Conservation (phyloP, 495 filamentous ascomycete genomes). For the Thozetella sp. region DNA sequence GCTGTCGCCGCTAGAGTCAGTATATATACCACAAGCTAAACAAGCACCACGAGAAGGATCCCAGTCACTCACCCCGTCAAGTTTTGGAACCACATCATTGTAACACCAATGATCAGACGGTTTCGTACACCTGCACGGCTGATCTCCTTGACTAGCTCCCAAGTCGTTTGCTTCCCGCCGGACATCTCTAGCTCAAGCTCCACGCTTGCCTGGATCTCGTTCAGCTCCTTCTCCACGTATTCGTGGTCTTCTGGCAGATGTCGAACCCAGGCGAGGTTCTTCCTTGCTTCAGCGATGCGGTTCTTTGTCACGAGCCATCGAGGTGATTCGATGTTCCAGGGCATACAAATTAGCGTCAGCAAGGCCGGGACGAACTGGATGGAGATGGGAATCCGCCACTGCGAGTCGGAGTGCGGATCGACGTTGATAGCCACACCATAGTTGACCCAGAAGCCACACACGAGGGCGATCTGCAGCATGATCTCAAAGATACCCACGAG, state of each 20-base stretch:
- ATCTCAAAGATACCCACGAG: conserved; percentile 70
- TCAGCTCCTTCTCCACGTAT: conserved; percentile 68
- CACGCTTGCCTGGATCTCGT: conserved; percentile 50
- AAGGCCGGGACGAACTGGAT: conserved; percentile 59
- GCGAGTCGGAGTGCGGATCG: conserved; percentile 34
- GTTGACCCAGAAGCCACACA: conserved; percentile 75
- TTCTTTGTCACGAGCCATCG: conserved; percentile 64
- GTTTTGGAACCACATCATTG: conserved; percentile 69
- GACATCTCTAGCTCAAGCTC: conserved; percentile 56
- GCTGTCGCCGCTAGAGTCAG: no score
- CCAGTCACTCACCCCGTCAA: conserved; percentile 37
- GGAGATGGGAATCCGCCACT: conserved; percentile 60
- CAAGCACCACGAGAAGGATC: no score
- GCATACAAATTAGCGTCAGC: conserved; percentile 43
- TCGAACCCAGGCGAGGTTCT: conserved; percentile 67
- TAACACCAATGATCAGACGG: conserved; percentile 66
- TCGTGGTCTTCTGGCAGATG: conserved; percentile 57
- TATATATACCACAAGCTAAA: no score
- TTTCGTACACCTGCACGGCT: conserved; percentile 49
- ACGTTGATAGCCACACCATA: conserved; percentile 50
- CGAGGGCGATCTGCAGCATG: conserved; percentile 70
- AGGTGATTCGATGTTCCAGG: conserved; percentile 62
- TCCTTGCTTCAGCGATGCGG: conserved; percentile 53
- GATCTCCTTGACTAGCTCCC: conserved; percentile 65
- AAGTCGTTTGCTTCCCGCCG: conserved; percentile 63